A percentile compares a stretch with the other conserved stretches of the same genome.
These are phyloP conservation scores for Dictyostelium intermedium DNA, from an alignment of 78 protist genomes.

Conservation along the genomic window DNA sequence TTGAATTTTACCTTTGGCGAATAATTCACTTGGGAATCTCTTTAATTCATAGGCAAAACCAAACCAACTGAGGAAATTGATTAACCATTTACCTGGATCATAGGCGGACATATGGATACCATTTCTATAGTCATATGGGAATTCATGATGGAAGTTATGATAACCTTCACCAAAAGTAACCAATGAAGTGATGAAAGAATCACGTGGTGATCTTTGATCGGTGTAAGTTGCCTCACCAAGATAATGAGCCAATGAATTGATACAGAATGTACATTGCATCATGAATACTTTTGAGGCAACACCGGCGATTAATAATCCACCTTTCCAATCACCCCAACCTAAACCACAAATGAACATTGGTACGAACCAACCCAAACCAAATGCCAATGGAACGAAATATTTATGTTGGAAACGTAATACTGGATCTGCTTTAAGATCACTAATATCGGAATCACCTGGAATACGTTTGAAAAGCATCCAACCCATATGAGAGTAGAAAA, in stretches of 20 bases:
- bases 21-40: slow-evolving; percentile 62
- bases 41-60: slow-evolving; percentile 79
- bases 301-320: slow-evolving; percentile 87
- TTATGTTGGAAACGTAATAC: slow-evolving; percentile 83
- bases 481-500: slow-evolving; percentile 91
- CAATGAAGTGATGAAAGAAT: slow-evolving; percentile 81
- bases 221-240: slow-evolving; percentile 86
- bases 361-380: slow-evolving; percentile 41
- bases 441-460: slow-evolving; percentile 60
- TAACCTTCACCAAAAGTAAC: slow-evolving; percentile 94
- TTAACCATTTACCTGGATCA: slow-evolving; percentile 93
- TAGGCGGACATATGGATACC: slow-evolving; percentile 84
- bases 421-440: slow-evolving; percentile 72
- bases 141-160: slow-evolving; percentile 95
- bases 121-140: slow-evolving; percentile 92
- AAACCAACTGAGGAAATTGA: slow-evolving; percentile 37
- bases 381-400: slow-evolving; percentile 73
- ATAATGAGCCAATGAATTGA: slow-evolving; percentile 93
- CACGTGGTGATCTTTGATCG: slow-evolving; percentile 78
- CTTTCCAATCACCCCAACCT: slow-evolving; percentile 85
- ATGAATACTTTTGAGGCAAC: slow-evolving; percentile 69
- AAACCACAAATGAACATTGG: slow-evolving; percentile 83
- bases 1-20: slow-evolving; percentile 79
- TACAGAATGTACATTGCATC: slow-evolving; percentile 91
- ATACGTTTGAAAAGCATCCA: slow-evolving; percentile 91